Evolutionary conservation across 257 asterid genomes (phyloP).

Genomic region (Primulina huaijiensis): DNA sequence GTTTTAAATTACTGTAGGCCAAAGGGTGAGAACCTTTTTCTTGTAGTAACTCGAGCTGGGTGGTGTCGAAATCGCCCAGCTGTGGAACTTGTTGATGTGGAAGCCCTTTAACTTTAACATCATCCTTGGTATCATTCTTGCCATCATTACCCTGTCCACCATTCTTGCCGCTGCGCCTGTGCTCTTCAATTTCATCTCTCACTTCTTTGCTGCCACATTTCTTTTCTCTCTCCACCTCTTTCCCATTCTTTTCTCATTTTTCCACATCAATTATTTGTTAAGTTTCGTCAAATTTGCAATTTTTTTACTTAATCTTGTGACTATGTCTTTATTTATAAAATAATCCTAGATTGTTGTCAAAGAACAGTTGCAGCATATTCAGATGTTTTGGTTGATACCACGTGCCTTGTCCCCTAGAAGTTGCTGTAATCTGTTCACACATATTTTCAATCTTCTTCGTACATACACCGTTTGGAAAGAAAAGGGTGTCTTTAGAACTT

Average conservation of each 20-base stretch:
- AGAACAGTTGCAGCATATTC: conserved; percentile 18
- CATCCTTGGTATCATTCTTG: conserved; percentile 14
- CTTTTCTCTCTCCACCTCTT: neutral
- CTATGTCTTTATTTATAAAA: neutral
- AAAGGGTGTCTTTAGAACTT: too few relatives aligned
- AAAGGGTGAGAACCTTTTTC: neutral
- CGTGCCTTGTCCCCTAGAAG: neutral
- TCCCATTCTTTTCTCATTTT: neutral
- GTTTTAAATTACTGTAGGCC: neutral
- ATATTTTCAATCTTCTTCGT: neutral
- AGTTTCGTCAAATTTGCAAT: neutral
- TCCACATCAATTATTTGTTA: conserved; percentile 10
- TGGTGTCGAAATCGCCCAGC: conserved; percentile 29
- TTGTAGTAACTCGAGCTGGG: neutral
- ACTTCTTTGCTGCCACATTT: conserved; percentile 6
- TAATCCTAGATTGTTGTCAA: neutral
- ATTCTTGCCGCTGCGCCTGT: neutral
- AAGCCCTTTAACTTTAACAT: conserved; percentile 27
- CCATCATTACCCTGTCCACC: neutral
- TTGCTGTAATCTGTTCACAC: neutral
- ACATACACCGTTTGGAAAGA: too few relatives aligned
- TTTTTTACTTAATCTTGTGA: neutral
- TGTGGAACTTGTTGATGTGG: conserved; percentile 39
- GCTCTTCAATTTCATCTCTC: neutral
- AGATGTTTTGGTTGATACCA: neutral